Base-by-base conservation (phyloP, 768 basidiomycete species). In the Cubamyces lactineus region DNA sequence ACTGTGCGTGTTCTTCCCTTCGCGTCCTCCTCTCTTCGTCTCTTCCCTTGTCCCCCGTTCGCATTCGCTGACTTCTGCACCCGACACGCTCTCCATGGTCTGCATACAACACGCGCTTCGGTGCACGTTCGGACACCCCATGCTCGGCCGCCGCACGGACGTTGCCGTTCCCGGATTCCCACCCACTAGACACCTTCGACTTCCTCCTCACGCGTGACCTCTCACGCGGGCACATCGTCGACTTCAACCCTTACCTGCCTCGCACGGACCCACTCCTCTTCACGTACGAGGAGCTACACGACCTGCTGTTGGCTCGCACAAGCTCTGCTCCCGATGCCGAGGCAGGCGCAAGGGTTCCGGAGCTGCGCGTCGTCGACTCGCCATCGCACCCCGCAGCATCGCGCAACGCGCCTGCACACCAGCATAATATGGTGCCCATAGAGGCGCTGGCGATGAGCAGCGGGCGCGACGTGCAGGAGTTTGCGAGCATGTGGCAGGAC, bases 221-320 rank as follows among this genome's bases (percentile, higher is more conserved):
- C 39, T 74, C 82, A 1, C 81, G 85, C 12, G 91, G 86, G 16
- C 90, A 94, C 74, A 79, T 98, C 66, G 72, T 98, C 69, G 96
- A 98, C 72, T 94, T 98, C 75, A 94, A 94, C 66, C 93, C 94
- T 0, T 97, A 89, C 69, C 84, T 88, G 12, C 84, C 86, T 4
- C 86, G 84, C 40, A 97, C 96, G n/a, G 95, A 98, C 68, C 73
- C 94, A 0, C 82, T 96, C 0, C 79, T 97, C 17, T 98, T 96
- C 76, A 83, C 83, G 1, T 98, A 93, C 70, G 82, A 88, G 48
- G 89, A 94, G 26, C 84, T 98, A 0, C 75, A 76, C 40, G 75
- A 69, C 0, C 70, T 87, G 7, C 73, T 77, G 19, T 59, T 64
- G 43, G 48, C 38, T 28, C 60, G 53, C n/a, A 47, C 69, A 28